Percentiles rank a stretch among this genome's conserved stretches.
Evolutionary conservation across 1,284 basidiomycete species (phyloP).

Genomic region (Ganoderma resinaceum): DNA sequence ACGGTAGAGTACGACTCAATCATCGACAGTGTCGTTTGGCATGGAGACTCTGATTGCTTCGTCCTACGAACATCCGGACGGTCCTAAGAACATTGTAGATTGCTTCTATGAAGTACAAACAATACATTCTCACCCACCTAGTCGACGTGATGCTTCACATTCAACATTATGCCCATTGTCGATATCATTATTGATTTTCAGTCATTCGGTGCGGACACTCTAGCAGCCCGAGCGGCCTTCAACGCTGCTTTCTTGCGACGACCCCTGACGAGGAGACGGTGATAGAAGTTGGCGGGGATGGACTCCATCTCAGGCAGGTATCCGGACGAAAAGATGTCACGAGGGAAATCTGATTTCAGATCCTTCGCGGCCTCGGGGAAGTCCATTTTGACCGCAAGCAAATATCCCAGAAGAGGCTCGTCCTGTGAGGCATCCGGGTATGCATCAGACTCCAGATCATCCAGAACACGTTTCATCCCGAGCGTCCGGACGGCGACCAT

Average conservation of each 20-base stretch:
- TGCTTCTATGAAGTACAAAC: not conserved
- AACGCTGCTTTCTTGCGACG: not conserved
- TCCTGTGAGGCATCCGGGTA: not conserved
- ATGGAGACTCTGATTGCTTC: too few relatives aligned
- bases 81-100: too few relatives aligned
- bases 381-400: not conserved
- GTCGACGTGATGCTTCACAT: too few relatives aligned
- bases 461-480: not conserved
- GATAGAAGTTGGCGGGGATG: not conserved
- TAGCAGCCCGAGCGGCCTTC: not conserved
- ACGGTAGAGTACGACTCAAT: not conserved
- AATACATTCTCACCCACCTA: too few relatives aligned
- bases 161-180: too few relatives aligned
- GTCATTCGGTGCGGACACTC: too few relatives aligned
- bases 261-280: conserved; percentile 1
- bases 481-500: not conserved
- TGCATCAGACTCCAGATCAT: not conserved
- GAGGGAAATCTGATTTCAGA: not conserved
- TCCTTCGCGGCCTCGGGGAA: not conserved
- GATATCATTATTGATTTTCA: too few relatives aligned
- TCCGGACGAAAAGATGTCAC: not conserved
- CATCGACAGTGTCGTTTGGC: not conserved
- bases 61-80: too few relatives aligned
- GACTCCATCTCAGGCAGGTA: conserved; percentile 5
- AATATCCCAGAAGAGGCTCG: not conserved